phyloP scores from a whole-genome alignment of 257 asterid genomes.

The Solanum paucissectum region DNA sequence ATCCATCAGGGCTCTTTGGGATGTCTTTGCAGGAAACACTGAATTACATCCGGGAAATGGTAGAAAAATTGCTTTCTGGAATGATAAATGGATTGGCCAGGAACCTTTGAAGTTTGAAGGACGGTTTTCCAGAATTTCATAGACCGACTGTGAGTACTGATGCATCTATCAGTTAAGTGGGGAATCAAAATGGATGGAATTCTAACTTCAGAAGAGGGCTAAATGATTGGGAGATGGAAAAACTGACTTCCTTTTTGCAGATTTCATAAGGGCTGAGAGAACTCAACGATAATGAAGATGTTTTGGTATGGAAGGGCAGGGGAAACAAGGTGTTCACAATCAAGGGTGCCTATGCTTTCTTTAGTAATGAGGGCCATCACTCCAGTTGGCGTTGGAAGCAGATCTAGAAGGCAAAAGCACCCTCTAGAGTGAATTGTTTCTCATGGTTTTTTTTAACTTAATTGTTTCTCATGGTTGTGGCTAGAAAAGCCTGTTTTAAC shows the following conservation, averaged over 20 bases:
- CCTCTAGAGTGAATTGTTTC: not conserved
- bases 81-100: not conserved
- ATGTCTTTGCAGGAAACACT: not conserved
- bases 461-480: not conserved
- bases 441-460: not conserved
- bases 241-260: not conserved
- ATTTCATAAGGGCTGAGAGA: not conserved
- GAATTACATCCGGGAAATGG: not conserved
- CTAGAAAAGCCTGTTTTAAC: not conserved
- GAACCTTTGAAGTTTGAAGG: not conserved
- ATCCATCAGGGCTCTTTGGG: not conserved
- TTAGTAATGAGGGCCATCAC: not conserved
- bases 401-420: not conserved
- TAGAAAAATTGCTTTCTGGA: not conserved
- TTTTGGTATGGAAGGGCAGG: not conserved
- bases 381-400: not conserved
- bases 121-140: not conserved
- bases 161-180: not conserved
- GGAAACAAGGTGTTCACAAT: not conserved
- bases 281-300: not conserved
- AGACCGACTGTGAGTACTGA: not conserved
- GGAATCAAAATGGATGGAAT: not conserved
- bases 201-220: not conserved
- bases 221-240: not conserved
- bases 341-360: not conserved